Base-by-base conservation (phyloP, 768 basidiomycete species). In the Naganishia friedmannii region DNA sequence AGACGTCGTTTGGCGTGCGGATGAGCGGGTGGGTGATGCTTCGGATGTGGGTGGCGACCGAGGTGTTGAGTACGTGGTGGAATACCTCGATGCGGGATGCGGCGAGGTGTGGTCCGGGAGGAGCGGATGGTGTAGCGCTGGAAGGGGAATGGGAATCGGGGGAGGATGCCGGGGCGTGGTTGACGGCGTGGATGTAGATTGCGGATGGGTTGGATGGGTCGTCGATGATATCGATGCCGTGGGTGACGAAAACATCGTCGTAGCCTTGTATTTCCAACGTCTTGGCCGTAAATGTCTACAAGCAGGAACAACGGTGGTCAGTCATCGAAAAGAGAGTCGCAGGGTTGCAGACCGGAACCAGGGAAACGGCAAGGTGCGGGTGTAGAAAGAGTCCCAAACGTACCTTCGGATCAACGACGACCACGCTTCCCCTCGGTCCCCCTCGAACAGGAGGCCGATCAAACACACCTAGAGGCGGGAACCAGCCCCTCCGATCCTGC, bases 141-240 rank as follows among this genome's bases (percentile, higher is more conserved):
- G 34, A 4, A 37, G 34, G 3, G 0, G 31, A 48, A 31, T 56
- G 37, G 32, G n/a, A 10, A 12, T 45, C 1, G 56, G 31, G 0
- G 9, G 56, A 31, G n/a, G 31, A 34, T 21, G 56, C 19, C 0
- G 73, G 73, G 0, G 56, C 46, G 60, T 76, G 75, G 53, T 76
- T 76, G 32, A 76, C 63, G 0, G 73, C 75, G 48, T 76, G 72
- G 54, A 76, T 68, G 72, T 74, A 76, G 37, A 74, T 45, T 5
- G 53, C 26, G 21, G 65, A 31, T 0, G 67, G 42, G 21, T 71
- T 26, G 9, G 19, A 1, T 4, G 71, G 72, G 58, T 69, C 68
- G 48, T 54, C 39, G 48, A 65, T 29, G 45, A 76, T 69, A 53
- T 76, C 75, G 46, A 76, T 71, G 1, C 75, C 75, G 32, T 76